Conservation (phyloP, 805 yeast species). For the Nakazawaea pomicola region DNA sequence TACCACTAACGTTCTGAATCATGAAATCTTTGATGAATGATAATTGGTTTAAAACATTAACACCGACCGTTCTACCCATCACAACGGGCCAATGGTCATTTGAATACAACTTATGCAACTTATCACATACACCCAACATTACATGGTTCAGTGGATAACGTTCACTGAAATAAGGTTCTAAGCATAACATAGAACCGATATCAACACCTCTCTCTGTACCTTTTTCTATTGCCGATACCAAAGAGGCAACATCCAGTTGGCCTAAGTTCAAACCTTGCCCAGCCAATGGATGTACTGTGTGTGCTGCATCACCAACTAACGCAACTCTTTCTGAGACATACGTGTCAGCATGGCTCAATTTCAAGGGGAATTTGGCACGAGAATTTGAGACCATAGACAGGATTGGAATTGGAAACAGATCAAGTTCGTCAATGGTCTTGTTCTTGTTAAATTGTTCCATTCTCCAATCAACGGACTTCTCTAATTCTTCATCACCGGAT, state of each 20-base stretch:
- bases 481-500: background rate
- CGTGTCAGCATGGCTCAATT: constrained; percentile 84
- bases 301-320: constrained; percentile 97
- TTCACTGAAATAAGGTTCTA: constrained; percentile 85
- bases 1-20: constrained; percentile 44
- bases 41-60: constrained; percentile 59
- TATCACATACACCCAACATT: constrained; percentile 84
- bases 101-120: constrained; percentile 81
- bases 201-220: constrained; percentile 81
- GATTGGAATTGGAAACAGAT: constrained; percentile 63
- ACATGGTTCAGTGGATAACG: constrained; percentile 77
- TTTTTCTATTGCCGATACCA: constrained; percentile 62
- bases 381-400: constrained; percentile 53
- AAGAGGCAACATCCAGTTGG: constrained; percentile 78
- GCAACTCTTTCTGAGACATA: constrained; percentile 84
- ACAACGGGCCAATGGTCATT: constrained; percentile 73
- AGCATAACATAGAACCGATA: constrained; percentile 72
- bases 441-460: constrained; percentile 32
- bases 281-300: constrained; percentile 93
- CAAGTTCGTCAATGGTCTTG: constrained; percentile 37
- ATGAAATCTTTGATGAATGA: constrained; percentile 65
- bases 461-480: constrained; percentile 44
- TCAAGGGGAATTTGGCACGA: constrained; percentile 85
- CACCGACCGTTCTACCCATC: constrained; percentile 67
- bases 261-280: constrained; percentile 99